Evolutionary conservation across 345 rosid genomes (phyloP).

Genomic region (Populus nigra): DNA sequence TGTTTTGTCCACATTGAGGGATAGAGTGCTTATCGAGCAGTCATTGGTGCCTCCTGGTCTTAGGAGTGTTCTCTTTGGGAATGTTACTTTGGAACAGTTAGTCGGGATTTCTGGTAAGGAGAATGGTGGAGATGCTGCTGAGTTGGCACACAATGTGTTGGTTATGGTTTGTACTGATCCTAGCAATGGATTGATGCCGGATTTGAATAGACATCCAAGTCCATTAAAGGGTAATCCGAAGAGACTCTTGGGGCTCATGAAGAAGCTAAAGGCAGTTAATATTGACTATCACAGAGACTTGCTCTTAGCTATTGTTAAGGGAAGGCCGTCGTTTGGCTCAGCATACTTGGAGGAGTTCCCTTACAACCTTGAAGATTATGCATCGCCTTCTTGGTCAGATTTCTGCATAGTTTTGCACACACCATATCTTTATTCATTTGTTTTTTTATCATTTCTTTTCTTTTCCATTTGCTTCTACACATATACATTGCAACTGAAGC

Average conservation of each 20-base stretch:
- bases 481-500: slow-evolving; percentile 38
- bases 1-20: slow-evolving; percentile 63
- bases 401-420: slow-evolving; percentile 18
- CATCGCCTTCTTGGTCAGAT: slow-evolving; percentile 80
- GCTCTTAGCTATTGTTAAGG: slow-evolving; percentile 68
- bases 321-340: slow-evolving; percentile 67
- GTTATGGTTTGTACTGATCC: slow-evolving; percentile 78
- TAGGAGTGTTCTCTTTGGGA: slow-evolving; percentile 90
- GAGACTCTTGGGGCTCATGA: slow-evolving; percentile 75
- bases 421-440: background rate
- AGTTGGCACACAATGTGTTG: slow-evolving; percentile 69
- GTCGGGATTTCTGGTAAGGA: slow-evolving; percentile 63
- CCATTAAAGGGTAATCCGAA: slow-evolving; percentile 67
- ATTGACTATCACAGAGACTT: slow-evolving; percentile 65
- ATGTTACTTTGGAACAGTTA: slow-evolving; percentile 68
- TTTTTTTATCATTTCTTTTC: background rate
- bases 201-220: slow-evolving; percentile 46
- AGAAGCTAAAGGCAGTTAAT: slow-evolving; percentile 75
- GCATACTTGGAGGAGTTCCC: slow-evolving; percentile 83
- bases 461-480: slow-evolving; percentile 13
- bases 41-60: slow-evolving; percentile 75
- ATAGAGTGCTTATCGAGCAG: slow-evolving; percentile 61
- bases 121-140: slow-evolving; percentile 46
- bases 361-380: slow-evolving; percentile 75
- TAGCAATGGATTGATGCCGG: slow-evolving; percentile 84